A percentile compares a stretch with the other conserved stretches of the same genome.
These are phyloP conservation scores for Alliaria petiolata DNA, from an alignment of 345 rosid species.

Conservation along the genomic window DNA sequence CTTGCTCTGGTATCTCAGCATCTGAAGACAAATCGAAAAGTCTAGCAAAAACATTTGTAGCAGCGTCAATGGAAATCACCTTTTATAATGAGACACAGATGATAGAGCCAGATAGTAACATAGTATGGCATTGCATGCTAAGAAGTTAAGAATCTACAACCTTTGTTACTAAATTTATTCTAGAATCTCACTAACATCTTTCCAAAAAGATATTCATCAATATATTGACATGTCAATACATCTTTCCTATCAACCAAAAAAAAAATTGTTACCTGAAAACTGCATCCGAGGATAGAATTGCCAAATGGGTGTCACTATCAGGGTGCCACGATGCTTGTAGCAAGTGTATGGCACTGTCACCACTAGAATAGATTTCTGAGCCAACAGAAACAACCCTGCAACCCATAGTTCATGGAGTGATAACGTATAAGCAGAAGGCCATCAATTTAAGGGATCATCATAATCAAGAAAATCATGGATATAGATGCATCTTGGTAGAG, in stretches of 20 bases:
- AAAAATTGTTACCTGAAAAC: conserved; percentile 69
- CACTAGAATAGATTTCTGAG: conserved; percentile 55
- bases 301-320: conserved; percentile 74
- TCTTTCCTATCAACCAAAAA: not conserved
- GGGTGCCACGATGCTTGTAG: conserved; percentile 87
- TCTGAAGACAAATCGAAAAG: conserved; percentile 74
- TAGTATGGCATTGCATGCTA: not conserved
- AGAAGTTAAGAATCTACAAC: not conserved
- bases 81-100: not conserved
- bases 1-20: conserved; percentile 87
- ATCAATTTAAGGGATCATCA: not conserved
- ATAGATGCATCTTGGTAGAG: not conserved
- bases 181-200: not conserved
- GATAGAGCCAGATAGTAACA: not conserved
- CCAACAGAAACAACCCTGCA: conserved; percentile 81
- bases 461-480: not conserved
- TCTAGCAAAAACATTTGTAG: conserved; percentile 42
- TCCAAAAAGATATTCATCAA: not conserved
- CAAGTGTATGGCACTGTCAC: conserved; percentile 48
- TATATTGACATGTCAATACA: not conserved
- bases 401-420: conserved; percentile 10
- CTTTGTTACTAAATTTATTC: not conserved
- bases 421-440: conserved; percentile 8
- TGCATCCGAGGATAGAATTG: conserved; percentile 90
- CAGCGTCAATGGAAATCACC: conserved; percentile 1